Evolutionary conservation across 2,329 filamentous ascomycete species (phyloP), one percentile per base, ranked within the genome.

Genomic region (Aspergillus pseudotamarii): DNA sequence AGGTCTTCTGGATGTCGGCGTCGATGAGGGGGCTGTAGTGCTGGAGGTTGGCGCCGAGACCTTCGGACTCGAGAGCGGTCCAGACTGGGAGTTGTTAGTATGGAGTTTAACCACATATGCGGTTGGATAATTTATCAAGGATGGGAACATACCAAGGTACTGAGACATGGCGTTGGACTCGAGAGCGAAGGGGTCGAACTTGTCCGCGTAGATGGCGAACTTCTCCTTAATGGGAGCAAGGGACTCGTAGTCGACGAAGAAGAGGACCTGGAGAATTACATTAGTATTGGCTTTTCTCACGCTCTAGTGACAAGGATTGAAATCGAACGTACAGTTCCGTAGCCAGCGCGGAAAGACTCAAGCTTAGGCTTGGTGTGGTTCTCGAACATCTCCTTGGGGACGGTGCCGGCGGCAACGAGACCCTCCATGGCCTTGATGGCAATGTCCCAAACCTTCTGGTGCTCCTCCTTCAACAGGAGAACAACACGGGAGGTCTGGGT

Each of bases 21-120:
- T 96, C 91, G 69, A 96, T 86, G 66, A 96, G 79, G 28, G 92
- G 92, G 86, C 92, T 94, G 86, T 96, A 96, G 83, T 96, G 93
- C 85, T 96, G 93, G 54, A 96, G 86, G 84, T 94, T 96, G 78
- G 89, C 91, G 67, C 93, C 93, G 59, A 95, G 85, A 41, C 93
- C 93, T 79, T 95, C 92, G 66, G 89, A 85, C 82, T 93, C 89
- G 59, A 96, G 87, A 1, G 91, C 91, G 38, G 88, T 88, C 93
- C 93, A 96, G 68, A 92, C 75, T 70, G 32, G 6, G 38, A 4
- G 2, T 11, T 11, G 58, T 69, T 59, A 69, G 61, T 54, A 36
- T 6, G 6, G 23, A 19, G 6, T 14, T 8, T 6, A 1, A 21
- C 12, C 12, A 11, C n/a, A 21, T 26, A 19, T 30, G 26, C 9